Evolutionary conservation across 306 rosid species (phyloP), one percentile per base, ranked within the genome.

Genomic region (Trifolium repens): DNA sequence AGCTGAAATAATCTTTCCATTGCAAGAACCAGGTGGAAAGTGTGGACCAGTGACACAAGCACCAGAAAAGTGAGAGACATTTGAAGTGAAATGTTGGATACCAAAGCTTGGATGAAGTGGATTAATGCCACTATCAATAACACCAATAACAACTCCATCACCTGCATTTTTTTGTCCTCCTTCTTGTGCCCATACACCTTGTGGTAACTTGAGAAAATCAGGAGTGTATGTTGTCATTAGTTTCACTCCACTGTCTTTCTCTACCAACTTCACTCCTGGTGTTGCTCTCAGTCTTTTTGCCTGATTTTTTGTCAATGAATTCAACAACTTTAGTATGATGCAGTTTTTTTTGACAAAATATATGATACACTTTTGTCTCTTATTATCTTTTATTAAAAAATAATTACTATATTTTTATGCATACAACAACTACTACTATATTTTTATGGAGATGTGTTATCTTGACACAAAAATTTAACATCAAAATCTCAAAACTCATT

Each of bases 91-190:
- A 75, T 83, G 83, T 6, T 60, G 71, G 34, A 73, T 76, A 27
- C 87, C 85, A 71, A 94, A 94, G 71, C 97, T 94, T 15, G 90
- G 92, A 75, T 94, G 99, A 34, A 30, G 17, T 5, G 97, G 96
- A 71, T 85, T 82, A 65, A 90, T 90, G 44, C 99, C 97, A 4
- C 91, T 87, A 46, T 92, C 99, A 76, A 94, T 87, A 67, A 94
- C 84, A 71, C 90, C 96, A 77, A 92, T 87, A 22, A 90, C 89
- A 64, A 90, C 71, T 67, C 96, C 96, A 1, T 92, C 94, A 26
- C 97, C 94, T 9, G 85, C 93, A 16, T 60, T 74, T 54, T 34
- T 13, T 4, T 57, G 80, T 69, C 89, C 91, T 52, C 87, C 93
- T 81, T 37, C 78, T 14, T 74, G 49, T 30, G 81, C 53, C 93